These are phyloP conservation scores for Omphalotus guepiniiformis DNA, from an alignment of 768 basidiomycete species.

Conservation along the genomic window DNA sequence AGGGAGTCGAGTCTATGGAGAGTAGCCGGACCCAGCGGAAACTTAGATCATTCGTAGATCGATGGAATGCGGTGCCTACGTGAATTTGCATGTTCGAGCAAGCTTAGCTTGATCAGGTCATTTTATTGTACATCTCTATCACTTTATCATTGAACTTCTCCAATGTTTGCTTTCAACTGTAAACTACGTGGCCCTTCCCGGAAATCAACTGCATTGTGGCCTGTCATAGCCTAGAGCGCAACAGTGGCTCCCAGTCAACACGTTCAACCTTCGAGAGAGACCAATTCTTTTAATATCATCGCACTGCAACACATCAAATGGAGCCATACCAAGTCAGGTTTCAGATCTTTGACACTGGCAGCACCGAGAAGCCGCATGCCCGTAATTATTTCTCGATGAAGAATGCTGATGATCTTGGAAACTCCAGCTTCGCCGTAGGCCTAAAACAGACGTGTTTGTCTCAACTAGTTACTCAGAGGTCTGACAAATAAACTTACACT, in stretches of 20 bases:
- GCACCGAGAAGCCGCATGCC: conserved; percentile 78
- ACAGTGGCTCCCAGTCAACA: conserved; percentile 59
- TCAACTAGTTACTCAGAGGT: no score
- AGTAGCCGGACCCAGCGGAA: conserved; percentile 9
- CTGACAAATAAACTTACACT: conserved; percentile 50
- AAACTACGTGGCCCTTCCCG: no score
- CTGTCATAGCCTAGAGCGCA: no score
- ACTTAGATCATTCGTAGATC: conserved; percentile 15
- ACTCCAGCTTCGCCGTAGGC: conserved; percentile 76
- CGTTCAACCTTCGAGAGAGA: conserved; percentile 47
- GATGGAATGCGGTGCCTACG: conserved; percentile 9
- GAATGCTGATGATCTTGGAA: conserved; percentile 56
- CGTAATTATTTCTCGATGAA: conserved; percentile 73
- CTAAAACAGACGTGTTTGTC: no score
- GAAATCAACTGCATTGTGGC: no score
- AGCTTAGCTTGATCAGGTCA: no score
- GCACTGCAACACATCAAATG: neutral
- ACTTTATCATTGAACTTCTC: no score
- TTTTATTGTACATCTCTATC: no score
- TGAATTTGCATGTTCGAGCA: no score
- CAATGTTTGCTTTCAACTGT: no score
- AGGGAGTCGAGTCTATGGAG: conserved; percentile 7
- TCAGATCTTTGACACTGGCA: conserved; percentile 56
- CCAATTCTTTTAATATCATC: conserved; percentile 1
- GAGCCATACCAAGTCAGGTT: conserved; percentile 62